A percentile compares a stretch with the other conserved stretches of the same genome.
Conservation (phyloP, 1,139 yeast species). For the Lodderomyces oxycetoniae region DNA sequence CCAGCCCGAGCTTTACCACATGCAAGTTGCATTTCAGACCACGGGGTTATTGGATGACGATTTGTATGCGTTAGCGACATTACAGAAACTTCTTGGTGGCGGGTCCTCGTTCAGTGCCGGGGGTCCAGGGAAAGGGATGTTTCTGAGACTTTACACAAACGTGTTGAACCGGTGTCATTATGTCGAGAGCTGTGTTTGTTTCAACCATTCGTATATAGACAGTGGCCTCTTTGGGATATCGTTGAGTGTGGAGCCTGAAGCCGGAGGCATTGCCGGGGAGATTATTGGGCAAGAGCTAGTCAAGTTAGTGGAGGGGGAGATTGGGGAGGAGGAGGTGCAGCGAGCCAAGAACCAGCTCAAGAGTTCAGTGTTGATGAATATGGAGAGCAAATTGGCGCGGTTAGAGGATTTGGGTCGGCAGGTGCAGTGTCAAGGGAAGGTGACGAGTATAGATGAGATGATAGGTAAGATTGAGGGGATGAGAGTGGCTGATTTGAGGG, state of each 20-base stretch:
- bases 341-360: conserved; percentile 91
- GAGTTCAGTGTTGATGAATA: conserved; percentile 86
- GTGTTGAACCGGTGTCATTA: conserved; percentile 89
- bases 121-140: conserved; percentile 99
- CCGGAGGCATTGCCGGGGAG: conserved; percentile 79
- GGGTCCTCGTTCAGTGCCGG: conserved; percentile 98
- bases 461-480: conserved; percentile 67
- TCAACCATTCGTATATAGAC: conserved; percentile 86
- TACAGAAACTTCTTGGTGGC: conserved; percentile 93
- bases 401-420: conserved; percentile 95
- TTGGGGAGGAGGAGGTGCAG: conserved; percentile 67
- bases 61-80: conserved; percentile 82
- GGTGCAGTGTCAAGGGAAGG: conserved; percentile 74
- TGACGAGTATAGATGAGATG: conserved; percentile 82
- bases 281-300: conserved; percentile 74
- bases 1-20: conserved; percentile 77
- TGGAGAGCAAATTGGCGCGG: conserved; percentile 87
- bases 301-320: conserved; percentile 56
- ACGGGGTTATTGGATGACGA: conserved; percentile 80
- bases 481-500: conserved; percentile 60
- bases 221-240: conserved; percentile 91
- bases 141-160: conserved; percentile 84
- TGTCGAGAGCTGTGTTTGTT: conserved; percentile 82
- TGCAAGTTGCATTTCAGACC: conserved; percentile 88
- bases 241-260: conserved; percentile 78